These are phyloP conservation scores for Aspergillus tamarii DNA, from an alignment of 2,329 filamentous ascomycete species.

Conservation along the genomic window DNA sequence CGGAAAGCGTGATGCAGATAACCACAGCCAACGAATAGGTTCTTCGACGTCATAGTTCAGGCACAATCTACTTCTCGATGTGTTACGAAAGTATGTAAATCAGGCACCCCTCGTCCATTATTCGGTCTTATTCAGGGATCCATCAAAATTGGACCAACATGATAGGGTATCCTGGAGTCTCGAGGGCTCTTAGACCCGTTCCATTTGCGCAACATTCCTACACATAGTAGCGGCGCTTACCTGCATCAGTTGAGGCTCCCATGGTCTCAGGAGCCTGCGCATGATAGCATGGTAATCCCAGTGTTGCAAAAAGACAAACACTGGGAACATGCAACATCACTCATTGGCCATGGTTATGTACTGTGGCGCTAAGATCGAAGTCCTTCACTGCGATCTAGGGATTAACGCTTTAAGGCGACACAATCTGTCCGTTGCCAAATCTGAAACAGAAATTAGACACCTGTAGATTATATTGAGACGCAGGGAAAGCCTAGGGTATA, in stretches of 20 bases:
- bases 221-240: slow-evolving; percentile 28
- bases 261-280: slow-evolving; percentile 6
- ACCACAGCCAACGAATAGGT: slow-evolving; percentile 22
- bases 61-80: slow-evolving; percentile 6
- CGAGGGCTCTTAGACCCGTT: background rate
- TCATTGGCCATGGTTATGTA: slow-evolving; percentile 11
- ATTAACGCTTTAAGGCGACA: background rate
- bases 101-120: slow-evolving; percentile 8
- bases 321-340: background rate
- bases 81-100: slow-evolving; percentile 12
- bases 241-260: slow-evolving; percentile 10
- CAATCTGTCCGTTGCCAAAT: slow-evolving; percentile 2
- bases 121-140: slow-evolving; percentile 9
- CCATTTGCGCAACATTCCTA: slow-evolving; percentile 14
- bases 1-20: slow-evolving; percentile 6
- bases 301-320: slow-evolving; percentile 17
- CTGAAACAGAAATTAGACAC: background rate
- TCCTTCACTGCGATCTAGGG: background rate
- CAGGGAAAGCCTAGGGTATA: background rate
- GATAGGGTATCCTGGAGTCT: slow-evolving; percentile 13
- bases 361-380: slow-evolving; percentile 10
- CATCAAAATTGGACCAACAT: slow-evolving; percentile 2
- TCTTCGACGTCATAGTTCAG: background rate
- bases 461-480: background rate
- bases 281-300: background rate